Evolutionary conservation across 2,329 filamentous ascomycete genomes (phyloP).

Genomic region (Bretziella fagacearum): DNA sequence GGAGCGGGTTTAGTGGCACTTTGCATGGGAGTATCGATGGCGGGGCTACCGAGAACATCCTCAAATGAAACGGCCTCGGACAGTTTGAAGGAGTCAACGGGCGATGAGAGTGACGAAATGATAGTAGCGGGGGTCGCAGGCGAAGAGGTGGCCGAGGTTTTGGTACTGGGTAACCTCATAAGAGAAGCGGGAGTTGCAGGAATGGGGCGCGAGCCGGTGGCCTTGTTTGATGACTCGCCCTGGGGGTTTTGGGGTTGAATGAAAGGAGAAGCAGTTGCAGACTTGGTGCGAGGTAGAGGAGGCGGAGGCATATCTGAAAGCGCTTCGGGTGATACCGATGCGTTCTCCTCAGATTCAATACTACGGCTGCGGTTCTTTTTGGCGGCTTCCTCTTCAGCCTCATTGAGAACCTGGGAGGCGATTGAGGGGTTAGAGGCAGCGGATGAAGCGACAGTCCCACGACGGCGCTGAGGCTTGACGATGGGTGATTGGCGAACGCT

Average conservation of each 20-base stretch:
- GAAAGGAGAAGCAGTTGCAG: constrained; percentile 50
- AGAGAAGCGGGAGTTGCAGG: constrained; percentile 77
- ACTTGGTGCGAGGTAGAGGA: constrained; percentile 47
- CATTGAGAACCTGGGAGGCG: constrained; percentile 37
- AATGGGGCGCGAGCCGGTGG: constrained; percentile 15
- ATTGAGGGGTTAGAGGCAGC: constrained; percentile 35
- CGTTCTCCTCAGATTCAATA: constrained; percentile 47
- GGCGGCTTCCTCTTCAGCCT: constrained; percentile 28
- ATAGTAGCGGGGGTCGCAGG: constrained; percentile 20
- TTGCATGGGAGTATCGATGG: constrained; percentile 7
- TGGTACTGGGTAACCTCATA: constrained; percentile 46
- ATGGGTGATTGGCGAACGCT: constrained; percentile 55
- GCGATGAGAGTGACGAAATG: background rate
- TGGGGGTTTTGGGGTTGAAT: constrained; percentile 36
- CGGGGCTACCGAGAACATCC: constrained; percentile 26
- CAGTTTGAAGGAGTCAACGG: constrained; percentile 33
- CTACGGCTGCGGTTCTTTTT: constrained; percentile 18
- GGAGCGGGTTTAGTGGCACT: constrained; percentile 19
- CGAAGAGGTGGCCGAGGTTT: constrained; percentile 23
- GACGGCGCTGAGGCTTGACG: constrained; percentile 46
- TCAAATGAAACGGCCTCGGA: constrained; percentile 45
- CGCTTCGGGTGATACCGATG: constrained; percentile 45
- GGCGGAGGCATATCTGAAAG: constrained; percentile 50
- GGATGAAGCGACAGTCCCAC: constrained; percentile 21
- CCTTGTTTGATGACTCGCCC: constrained; percentile 15